These are phyloP conservation scores for Peniophora sp. DNA, from an alignment of 1,284 basidiomycete species.

Conservation along the genomic window DNA sequence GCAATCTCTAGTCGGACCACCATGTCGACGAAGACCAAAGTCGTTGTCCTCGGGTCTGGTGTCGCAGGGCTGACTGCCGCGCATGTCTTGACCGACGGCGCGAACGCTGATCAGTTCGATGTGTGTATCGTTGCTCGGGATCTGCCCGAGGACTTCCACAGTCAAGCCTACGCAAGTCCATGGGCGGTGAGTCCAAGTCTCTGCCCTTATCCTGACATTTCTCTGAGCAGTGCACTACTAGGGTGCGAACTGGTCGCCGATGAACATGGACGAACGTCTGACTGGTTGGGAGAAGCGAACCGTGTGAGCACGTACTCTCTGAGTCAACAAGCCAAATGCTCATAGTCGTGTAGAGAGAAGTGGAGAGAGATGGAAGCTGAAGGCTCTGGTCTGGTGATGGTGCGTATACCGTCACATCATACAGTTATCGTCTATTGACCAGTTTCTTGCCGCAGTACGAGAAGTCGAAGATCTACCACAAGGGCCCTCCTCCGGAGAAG, in stretches of 20 bases:
- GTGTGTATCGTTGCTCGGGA: conserved; percentile 61
- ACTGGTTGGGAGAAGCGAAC: conserved; percentile 33
- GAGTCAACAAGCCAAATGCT: neutral
- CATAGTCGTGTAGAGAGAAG: conserved; percentile 27
- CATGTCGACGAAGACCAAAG: conserved; percentile 6
- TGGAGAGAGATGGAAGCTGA: conserved; percentile 41
- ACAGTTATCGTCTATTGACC: neutral
- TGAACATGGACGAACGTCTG: conserved; percentile 29
- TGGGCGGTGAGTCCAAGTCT: conserved; percentile 48
- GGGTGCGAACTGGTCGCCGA: conserved; percentile 65
- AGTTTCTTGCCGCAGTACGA: conserved; percentile 26
- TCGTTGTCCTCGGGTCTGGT: conserved; percentile 47
- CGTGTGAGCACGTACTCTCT: conserved; percentile 29
- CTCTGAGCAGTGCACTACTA: conserved; percentile 16
- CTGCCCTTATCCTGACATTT: neutral
- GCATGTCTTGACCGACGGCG: conserved; percentile 25
- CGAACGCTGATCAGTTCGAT: conserved; percentile 22
- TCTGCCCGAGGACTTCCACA: conserved; percentile 52
- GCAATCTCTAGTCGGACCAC: neutral
- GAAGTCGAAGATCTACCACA: conserved; percentile 33
- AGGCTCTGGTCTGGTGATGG: conserved; percentile 37
- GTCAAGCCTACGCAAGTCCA: conserved; percentile 57
- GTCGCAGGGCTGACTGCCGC: conserved; percentile 40
- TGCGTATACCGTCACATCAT: conserved; percentile 16
- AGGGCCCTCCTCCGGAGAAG: conserved; percentile 3